Base-by-base conservation (phyloP, 148 eudicot species). In the Agrostemma githago region DNA sequence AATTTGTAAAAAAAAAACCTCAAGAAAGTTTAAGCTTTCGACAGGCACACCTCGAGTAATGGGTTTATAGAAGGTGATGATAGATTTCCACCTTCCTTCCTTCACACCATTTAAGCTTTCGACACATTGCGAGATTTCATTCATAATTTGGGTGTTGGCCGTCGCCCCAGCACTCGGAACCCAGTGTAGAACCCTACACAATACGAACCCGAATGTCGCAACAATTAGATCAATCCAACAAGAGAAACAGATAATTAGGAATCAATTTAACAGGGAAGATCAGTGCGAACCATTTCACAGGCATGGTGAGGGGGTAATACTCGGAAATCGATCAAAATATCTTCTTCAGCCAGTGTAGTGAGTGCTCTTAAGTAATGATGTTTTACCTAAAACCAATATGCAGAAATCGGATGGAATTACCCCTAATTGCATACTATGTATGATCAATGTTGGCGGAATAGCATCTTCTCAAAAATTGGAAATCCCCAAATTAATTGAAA, bases 71-170 rank as follows among this genome's bases (percentile, higher is more conserved):
- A 87, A 88, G 76, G 89, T 87, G 59, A 94, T 86, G 8, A 87
- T 82, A 74, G 93, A 81, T 85, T 87, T 94, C 93, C 97, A 88
- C 62, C 90, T 79, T 16, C 96, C 93, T 76, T 88, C 98, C 76
- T 92, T 94, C 75, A 89, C 89, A 64, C 93, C 98, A 79, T 89
- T 88, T 71, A 94, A 82, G 79, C 84, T 78, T 83, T 94, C 98
- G 58, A 88, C 85, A 42, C 90, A 89, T 80, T 89, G 93, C 37
- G 82, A 89, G 3, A 92, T 89, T 82, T 94, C 97, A 60, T 85
- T 83, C 61, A 94, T 81, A 65, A 92, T 85, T 77, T 92, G 97
- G 70, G 82, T 89, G 81, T 85, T 94, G 3, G 88, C 90, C 0
- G 96, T 83, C 6, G 83, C 72, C 60, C 98, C 98, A 8, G 90